These are phyloP conservation scores for Rhizomucor pusillus DNA, from an alignment of 371 early-diverging fungal genomes.

Conservation along the genomic window DNA sequence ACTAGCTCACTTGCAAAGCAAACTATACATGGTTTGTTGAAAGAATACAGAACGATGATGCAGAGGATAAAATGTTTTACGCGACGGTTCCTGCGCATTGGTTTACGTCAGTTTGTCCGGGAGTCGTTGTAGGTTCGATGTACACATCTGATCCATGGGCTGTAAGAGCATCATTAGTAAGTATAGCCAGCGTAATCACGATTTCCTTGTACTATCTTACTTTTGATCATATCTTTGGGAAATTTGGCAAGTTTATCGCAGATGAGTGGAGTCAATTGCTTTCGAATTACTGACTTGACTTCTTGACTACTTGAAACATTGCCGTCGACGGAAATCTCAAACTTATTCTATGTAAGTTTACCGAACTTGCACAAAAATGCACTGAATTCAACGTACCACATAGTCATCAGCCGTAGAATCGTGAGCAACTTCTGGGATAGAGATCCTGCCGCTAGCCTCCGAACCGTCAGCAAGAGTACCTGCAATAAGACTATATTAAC, in stretches of 20 bases:
- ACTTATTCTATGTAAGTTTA: slow-evolving; percentile 32
- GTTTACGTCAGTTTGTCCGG: too few species aligned
- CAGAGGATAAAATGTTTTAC: not conserved
- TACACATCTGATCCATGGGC: slow-evolving; percentile 88
- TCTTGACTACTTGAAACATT: slow-evolving; percentile 48
- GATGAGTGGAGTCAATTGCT: slow-evolving; percentile 56
- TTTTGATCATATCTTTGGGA: slow-evolving; percentile 65
- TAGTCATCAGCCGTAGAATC: slow-evolving; percentile 78
- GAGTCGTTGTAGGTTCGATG: slow-evolving; percentile 50
- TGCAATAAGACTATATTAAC: slow-evolving; percentile 8
- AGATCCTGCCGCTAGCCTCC: slow-evolving; percentile 64
- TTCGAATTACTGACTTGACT: slow-evolving; percentile 66
- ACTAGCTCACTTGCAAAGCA: too few species aligned
- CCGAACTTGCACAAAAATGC: not conserved
- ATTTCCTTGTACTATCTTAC: slow-evolving; percentile 30
- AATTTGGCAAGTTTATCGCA: slow-evolving; percentile 63
- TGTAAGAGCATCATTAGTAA: slow-evolving; percentile 8
- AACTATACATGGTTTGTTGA: too few species aligned
- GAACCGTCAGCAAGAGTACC: slow-evolving; percentile 50
- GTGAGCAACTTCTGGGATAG: slow-evolving; percentile 87
- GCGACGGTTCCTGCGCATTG: not conserved
- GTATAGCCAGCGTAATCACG: not conserved
- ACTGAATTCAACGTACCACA: slow-evolving; percentile 51
- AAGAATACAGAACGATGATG: too few species aligned
- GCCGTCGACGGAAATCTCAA: slow-evolving; percentile 61